These are phyloP conservation scores for Globisporangium carolinianum DNA, from an alignment of 352 stramenopile species.

Conservation along the genomic window DNA sequence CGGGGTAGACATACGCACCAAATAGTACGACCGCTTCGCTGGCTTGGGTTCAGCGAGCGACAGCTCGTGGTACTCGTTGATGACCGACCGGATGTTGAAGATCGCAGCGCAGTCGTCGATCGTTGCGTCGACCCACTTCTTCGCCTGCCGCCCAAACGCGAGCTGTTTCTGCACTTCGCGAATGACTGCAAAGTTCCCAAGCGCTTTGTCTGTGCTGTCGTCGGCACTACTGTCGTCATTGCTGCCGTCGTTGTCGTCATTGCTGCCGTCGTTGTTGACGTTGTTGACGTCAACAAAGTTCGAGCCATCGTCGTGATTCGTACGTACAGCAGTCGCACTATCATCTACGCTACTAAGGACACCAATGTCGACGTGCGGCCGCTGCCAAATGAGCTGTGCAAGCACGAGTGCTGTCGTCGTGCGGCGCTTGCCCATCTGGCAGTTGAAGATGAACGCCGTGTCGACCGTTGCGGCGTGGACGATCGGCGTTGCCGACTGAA, in stretches of 20 bases:
- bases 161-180: constrained; percentile 53
- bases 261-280: constrained; percentile 3
- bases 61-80: constrained; percentile 70
- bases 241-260: constrained; percentile 6
- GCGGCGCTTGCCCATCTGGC: constrained; percentile 80
- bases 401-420: constrained; percentile 78
- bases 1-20: constrained; percentile 21
- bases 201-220: constrained; percentile 6
- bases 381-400: constrained; percentile 56
- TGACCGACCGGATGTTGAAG: constrained; percentile 77
- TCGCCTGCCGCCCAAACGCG: constrained; percentile 41
- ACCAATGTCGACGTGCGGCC: constrained; percentile 15
- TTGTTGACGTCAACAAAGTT: constrained; percentile 5
- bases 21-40: constrained; percentile 69
- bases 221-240: not conserved
- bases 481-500: constrained; percentile 22
- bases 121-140: constrained; percentile 63
- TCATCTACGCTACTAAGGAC: too few species aligned
- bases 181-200: constrained; percentile 67
- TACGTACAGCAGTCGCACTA: too few species aligned
- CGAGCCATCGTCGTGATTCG: not conserved
- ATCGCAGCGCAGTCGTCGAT: constrained; percentile 67
- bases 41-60: constrained; percentile 74
- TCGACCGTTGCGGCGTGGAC: constrained; percentile 16
- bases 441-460: constrained; percentile 86